Conservation (phyloP, 108 stramenopile genomes). For the Ochromonas danica region DNA sequence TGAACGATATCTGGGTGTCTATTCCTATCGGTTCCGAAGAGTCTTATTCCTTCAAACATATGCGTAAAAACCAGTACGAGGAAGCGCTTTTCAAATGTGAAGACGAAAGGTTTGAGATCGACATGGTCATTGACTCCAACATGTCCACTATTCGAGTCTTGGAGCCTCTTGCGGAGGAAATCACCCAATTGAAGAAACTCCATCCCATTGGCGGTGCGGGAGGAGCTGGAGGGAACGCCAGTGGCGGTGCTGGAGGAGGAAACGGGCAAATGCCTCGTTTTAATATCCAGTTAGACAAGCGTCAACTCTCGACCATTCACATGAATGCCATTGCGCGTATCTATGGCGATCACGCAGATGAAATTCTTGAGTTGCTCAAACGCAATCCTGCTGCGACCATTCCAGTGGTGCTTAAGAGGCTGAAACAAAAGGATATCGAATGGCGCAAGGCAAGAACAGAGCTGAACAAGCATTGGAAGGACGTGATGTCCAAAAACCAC, state of each 20-base stretch:
- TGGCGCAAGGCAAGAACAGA: constrained; percentile 78
- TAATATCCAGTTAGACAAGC: constrained; percentile 49
- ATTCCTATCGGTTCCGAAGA: constrained; percentile 95
- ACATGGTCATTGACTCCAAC: constrained; percentile 95
- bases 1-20: constrained; percentile 93
- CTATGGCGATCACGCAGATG: constrained; percentile 77
- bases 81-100: constrained; percentile 91
- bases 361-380: constrained; percentile 84
- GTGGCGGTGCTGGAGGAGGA: background rate
- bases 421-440: constrained; percentile 91
- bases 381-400: constrained; percentile 85
- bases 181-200: constrained; percentile 41
- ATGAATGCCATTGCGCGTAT: constrained; percentile 81
- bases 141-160: constrained; percentile 74
- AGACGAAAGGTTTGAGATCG: constrained; percentile 97
- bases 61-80: constrained; percentile 92
- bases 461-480: constrained; percentile 69
- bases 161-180: constrained; percentile 87
- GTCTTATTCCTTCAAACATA: constrained; percentile 89
- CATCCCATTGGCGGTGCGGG: background rate
- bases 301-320: constrained; percentile 78
- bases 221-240: background rate
- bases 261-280: background rate
- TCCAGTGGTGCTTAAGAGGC: constrained; percentile 84
- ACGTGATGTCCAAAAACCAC: constrained; percentile 47